Evolutionary conservation across 2,329 filamentous ascomycete genomes (phyloP).

Genomic region (Graphilbum sp.): DNA sequence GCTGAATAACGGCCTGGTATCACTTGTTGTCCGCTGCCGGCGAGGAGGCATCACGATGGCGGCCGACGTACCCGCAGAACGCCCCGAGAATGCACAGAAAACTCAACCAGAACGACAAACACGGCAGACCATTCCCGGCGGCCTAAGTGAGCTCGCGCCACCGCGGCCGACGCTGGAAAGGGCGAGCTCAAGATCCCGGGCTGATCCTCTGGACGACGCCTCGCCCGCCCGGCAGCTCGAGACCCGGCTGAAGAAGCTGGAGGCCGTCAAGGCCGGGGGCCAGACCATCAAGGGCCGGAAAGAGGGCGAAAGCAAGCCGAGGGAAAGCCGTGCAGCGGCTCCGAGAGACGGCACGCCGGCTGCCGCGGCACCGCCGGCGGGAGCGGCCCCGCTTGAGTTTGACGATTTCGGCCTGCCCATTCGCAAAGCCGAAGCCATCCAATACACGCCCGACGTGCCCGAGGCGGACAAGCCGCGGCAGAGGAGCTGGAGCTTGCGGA

Average conservation of each 20-base stretch:
- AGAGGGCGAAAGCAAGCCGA: no score
- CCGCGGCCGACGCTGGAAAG: no score
- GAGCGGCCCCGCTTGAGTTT: conserved; percentile 23
- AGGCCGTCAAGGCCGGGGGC: background rate
- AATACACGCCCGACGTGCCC: conserved; percentile 12
- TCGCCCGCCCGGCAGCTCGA: conserved; percentile 6
- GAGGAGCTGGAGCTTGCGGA: conserved; percentile 5
- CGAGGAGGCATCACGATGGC: no score
- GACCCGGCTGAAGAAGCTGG: conserved; percentile 1
- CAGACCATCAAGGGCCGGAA: no score
- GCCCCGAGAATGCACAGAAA: no score
- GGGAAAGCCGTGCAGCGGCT: background rate
- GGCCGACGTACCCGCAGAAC: no score
- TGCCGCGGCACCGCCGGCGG: background rate
- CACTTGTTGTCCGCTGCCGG: no score
- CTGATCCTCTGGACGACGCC: background rate
- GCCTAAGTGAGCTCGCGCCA: no score
- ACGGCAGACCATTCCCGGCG: no score
- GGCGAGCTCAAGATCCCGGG: no score
- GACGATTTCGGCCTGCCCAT: conserved; percentile 61
- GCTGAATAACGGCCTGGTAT: no score
- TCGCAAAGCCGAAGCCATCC: conserved; percentile 22
- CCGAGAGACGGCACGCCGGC: background rate
- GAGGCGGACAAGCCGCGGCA: background rate
- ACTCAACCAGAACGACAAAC: no score